phyloP scores from a whole-genome alignment of 2,329 filamentous ascomycete genomes.

The Graphiopsis chlorocephala region DNA sequence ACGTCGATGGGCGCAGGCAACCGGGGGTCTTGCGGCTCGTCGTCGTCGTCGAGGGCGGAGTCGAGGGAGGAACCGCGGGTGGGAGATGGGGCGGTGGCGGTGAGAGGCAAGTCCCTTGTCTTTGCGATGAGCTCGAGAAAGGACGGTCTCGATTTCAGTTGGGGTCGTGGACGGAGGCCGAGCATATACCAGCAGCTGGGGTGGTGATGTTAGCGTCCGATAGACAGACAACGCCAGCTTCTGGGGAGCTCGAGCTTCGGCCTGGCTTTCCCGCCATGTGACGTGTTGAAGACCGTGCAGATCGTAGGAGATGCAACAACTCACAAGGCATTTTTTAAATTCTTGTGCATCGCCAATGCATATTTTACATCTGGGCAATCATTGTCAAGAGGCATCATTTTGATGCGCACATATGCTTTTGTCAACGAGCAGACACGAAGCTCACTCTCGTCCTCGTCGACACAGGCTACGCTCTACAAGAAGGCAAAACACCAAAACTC shows the following conservation, averaged over 20 bases:
- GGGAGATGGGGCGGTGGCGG: constrained; percentile 1
- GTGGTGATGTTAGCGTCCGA: constrained; percentile 10
- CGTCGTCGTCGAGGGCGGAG: constrained; percentile 15
- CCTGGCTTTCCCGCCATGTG: constrained; percentile 2
- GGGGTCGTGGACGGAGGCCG: constrained; percentile 58
- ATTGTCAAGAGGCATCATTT: not conserved
- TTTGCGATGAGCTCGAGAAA: constrained; percentile 60
- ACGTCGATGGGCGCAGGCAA: constrained; percentile 12
- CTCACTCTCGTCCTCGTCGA: not conserved
- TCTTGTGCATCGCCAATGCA: not conserved
- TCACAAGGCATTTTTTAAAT: not conserved
- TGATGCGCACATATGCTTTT: not conserved
- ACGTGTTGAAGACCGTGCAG: not conserved
- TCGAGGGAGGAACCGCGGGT: constrained; percentile 1
- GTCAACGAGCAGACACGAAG: not conserved
- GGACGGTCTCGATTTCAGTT: constrained; percentile 59
- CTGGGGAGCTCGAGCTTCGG: constrained; percentile 1
- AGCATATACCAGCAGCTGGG: constrained; percentile 35
- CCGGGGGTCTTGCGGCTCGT: constrained; percentile 15
- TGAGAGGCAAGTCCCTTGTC: constrained; percentile 27
- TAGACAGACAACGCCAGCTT: not conserved
- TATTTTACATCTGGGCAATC: not conserved
- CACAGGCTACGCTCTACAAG: not conserved
- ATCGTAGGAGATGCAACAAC: not conserved
- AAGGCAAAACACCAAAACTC: not conserved